Conservation (phyloP, 2,329 filamentous ascomycete genomes). For the Ambrosiella cleistominuta region DNA sequence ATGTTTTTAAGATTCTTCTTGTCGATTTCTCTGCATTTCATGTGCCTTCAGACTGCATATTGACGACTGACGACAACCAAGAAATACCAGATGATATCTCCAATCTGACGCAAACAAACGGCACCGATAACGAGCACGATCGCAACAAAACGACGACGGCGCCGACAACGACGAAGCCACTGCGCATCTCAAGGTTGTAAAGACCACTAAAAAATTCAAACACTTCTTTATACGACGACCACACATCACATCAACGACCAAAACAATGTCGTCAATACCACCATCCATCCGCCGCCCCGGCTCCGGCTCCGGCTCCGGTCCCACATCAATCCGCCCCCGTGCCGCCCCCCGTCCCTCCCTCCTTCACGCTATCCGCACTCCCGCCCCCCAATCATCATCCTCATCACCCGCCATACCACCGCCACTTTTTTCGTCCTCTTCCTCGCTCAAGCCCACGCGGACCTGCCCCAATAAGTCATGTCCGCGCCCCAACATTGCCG, state of each 20-base stretch:
- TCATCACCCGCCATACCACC: constrained; percentile 17
- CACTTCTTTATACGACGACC: no score
- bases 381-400: constrained; percentile 23
- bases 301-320: constrained; percentile 18
- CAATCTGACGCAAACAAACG: no score
- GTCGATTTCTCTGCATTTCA: background rate
- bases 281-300: constrained; percentile 23
- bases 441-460: constrained; percentile 18
- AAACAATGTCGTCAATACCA: constrained; percentile 30
- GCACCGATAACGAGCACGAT: no score
- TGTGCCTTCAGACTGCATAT: background rate
- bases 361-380: constrained; percentile 32
- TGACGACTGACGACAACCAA: background rate
- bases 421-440: constrained; percentile 18
- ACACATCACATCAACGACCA: constrained; percentile 9
- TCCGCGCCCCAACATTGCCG: constrained; percentile 41
- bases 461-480: constrained; percentile 42
- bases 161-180: background rate
- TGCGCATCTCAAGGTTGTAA: background rate
- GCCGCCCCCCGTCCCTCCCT: constrained; percentile 28
- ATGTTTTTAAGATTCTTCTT: background rate
- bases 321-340: constrained; percentile 17
- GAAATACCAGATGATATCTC: no score
- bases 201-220: background rate
- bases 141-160: no score